A percentile compares a stretch with the other conserved stretches of the same genome.
Conservation (phyloP, 2,329 filamentous ascomycete species). For the Trichoderma sp. region DNA sequence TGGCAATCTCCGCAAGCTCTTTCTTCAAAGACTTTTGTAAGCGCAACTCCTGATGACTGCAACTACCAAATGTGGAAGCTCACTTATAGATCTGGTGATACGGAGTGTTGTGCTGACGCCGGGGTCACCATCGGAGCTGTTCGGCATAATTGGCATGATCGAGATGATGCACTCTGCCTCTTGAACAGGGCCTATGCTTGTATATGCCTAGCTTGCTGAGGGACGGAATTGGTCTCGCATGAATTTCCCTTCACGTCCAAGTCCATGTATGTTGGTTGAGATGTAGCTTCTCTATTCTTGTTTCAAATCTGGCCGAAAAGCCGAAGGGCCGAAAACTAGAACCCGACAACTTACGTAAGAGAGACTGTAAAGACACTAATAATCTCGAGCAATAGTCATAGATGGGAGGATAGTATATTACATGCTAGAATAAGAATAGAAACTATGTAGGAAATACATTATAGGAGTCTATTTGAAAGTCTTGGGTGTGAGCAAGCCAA, state of each 20-base stretch:
- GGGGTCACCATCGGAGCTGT: not conserved
- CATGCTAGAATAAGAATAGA: not conserved
- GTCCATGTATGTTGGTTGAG: not conserved
- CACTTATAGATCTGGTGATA: not conserved
- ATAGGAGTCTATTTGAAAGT: not conserved
- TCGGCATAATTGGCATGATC: not conserved
- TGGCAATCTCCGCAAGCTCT: constrained; percentile 12
- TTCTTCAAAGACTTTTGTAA: not conserved
- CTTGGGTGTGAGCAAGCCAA: not conserved
- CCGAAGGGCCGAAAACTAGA: not conserved
- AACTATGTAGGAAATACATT: not conserved
- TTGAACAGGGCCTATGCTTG: not conserved
- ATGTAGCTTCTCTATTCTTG: not conserved
- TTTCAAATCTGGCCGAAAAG: not conserved
- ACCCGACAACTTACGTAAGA: not conserved
- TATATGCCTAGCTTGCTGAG: not conserved
- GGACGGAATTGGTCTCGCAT: not conserved
- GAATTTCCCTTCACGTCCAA: not conserved
- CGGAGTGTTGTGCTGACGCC: not conserved
- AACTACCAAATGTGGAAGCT: not conserved
- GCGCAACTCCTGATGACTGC: not conserved
- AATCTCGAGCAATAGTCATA: not conserved
- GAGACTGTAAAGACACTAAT: not conserved
- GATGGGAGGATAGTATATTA: not conserved
- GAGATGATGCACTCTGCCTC: not conserved